Percentiles rank a stretch among this genome's conserved stretches.
Evolutionary conservation across 371 early-diverging fungal species (phyloP).

Genomic region (Haplosporangium sp.): DNA sequence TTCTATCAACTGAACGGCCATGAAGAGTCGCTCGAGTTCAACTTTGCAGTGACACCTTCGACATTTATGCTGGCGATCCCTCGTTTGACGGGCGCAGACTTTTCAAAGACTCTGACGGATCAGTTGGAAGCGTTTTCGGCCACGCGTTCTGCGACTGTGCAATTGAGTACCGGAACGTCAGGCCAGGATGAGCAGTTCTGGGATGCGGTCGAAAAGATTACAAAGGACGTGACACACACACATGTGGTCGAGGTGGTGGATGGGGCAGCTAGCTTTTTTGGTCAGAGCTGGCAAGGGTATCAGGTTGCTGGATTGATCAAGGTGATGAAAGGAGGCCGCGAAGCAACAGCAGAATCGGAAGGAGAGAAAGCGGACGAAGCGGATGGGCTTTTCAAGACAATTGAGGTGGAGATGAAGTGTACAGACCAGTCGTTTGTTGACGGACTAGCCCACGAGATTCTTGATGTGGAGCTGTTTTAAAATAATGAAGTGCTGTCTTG

Average conservation of each 20-base stretch:
- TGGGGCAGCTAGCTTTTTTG: slow-evolving; percentile 80
- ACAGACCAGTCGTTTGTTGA: slow-evolving; percentile 72
- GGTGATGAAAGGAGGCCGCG: slow-evolving; percentile 45
- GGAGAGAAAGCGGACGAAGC: slow-evolving; percentile 6
- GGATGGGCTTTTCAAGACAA: slow-evolving; percentile 44
- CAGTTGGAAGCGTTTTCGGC: slow-evolving; percentile 65
- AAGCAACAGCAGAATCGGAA: slow-evolving; percentile 7
- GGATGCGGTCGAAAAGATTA: slow-evolving; percentile 62
- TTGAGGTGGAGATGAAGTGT: slow-evolving; percentile 76
- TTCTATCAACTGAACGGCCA: slow-evolving; percentile 30
- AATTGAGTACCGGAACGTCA: slow-evolving; percentile 55
- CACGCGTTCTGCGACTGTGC: slow-evolving; percentile 62
- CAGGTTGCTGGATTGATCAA: slow-evolving; percentile 80
- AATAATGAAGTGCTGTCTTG: too few species aligned
- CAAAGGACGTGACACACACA: slow-evolving; percentile 58
- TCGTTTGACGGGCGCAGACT: slow-evolving; percentile 64
- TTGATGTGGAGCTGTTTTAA: slow-evolving; percentile 17
- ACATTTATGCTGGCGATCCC: slow-evolving; percentile 61
- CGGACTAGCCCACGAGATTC: slow-evolving; percentile 60
- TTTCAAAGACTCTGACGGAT: slow-evolving; percentile 65
- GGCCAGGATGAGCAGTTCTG: slow-evolving; percentile 67
- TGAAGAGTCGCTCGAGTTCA: slow-evolving; percentile 49
- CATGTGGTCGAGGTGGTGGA: slow-evolving; percentile 78
- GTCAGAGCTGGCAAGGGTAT: slow-evolving; percentile 68
- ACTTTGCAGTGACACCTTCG: slow-evolving; percentile 59